phyloP scores from a whole-genome alignment of 2,329 filamentous ascomycete species.

The Ophiostoma sp. region DNA sequence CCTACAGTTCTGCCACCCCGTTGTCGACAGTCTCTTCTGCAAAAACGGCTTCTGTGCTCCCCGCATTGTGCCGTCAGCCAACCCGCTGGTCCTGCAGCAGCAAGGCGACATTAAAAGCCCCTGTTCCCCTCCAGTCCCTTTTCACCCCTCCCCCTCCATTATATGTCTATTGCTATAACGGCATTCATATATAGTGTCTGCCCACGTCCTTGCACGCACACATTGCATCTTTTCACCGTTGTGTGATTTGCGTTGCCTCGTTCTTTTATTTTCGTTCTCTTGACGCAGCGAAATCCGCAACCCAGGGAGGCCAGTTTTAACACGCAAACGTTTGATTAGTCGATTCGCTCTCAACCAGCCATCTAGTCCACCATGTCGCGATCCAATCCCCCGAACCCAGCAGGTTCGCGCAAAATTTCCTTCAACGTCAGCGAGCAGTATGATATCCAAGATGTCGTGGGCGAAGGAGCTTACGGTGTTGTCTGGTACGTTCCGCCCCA shows the following conservation, averaged over 20 bases:
- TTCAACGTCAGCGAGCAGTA: constrained; percentile 99
- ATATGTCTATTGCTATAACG: constrained; percentile 13
- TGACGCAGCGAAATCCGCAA: neutral
- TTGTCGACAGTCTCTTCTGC: neutral
- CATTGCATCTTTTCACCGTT: constrained; percentile 2
- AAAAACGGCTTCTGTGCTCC: neutral
- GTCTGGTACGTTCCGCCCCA: constrained; percentile 71
- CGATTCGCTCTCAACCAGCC: neutral
- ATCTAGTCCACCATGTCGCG: constrained; percentile 53
- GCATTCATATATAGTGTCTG: constrained; percentile 15
- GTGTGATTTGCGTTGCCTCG: neutral
- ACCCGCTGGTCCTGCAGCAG: constrained; percentile 18
- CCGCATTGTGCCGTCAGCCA: constrained; percentile 18
- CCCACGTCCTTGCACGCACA: neutral
- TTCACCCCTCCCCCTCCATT: constrained; percentile 14
- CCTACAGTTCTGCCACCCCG: neutral
- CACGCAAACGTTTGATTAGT: neutral
- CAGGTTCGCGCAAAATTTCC: constrained; percentile 86
- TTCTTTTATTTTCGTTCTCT: neutral
- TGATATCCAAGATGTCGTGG: constrained; percentile 98
- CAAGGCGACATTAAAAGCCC: constrained; percentile 13
- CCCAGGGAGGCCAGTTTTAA: neutral
- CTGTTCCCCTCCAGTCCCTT: neutral
- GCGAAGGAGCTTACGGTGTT: constrained; percentile 96
- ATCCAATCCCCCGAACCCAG: constrained; percentile 56